Conservation (phyloP, 2,329 filamentous ascomycete species). For the Intubia oerlemansii region DNA sequence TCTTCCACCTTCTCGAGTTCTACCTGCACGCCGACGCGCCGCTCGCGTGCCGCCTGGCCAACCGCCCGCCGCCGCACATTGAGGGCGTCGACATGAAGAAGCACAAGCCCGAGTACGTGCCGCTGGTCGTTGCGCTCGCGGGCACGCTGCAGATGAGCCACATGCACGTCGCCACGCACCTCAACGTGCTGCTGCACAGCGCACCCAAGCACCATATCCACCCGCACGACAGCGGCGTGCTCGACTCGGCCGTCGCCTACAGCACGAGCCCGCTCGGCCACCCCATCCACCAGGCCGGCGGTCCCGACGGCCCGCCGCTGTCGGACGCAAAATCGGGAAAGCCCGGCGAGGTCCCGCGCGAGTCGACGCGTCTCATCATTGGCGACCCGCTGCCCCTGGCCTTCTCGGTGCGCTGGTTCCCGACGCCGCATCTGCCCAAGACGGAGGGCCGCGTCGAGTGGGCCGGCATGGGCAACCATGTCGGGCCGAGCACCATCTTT, state of each 20-base stretch:
- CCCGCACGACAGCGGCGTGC: constrained; percentile 50
- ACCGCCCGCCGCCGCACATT: constrained; percentile 41
- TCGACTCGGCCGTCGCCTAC: constrained; percentile 78
- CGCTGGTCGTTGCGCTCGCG: constrained; percentile 70
- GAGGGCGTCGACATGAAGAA: constrained; percentile 30
- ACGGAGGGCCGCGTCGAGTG: constrained; percentile 44
- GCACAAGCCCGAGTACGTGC: constrained; percentile 43
- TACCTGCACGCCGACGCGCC: constrained; percentile 96
- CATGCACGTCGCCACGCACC: constrained; percentile 70
- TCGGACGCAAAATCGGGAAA: too few relatives aligned
- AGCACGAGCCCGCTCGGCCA: constrained; percentile 51
- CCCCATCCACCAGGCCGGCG: constrained; percentile 12
- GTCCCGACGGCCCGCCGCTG: constrained; percentile 1
- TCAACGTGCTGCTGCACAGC: constrained; percentile 73
- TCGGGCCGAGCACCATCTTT: constrained; percentile 41
- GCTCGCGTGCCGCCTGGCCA: constrained; percentile 71
- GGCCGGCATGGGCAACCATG: constrained; percentile 41
- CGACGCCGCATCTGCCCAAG: constrained; percentile 46
- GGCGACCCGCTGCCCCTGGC: constrained; percentile 63
- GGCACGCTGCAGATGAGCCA: constrained; percentile 79
- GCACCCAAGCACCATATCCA: constrained; percentile 39
- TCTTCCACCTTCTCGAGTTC: constrained; percentile 86
- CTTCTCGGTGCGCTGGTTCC: constrained; percentile 77
- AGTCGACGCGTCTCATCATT: constrained; percentile 51
- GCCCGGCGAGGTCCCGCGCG: too few relatives aligned